These are phyloP conservation scores for Cytospora piceicola DNA, from an alignment of 2,329 filamentous ascomycete genomes.

Conservation along the genomic window DNA sequence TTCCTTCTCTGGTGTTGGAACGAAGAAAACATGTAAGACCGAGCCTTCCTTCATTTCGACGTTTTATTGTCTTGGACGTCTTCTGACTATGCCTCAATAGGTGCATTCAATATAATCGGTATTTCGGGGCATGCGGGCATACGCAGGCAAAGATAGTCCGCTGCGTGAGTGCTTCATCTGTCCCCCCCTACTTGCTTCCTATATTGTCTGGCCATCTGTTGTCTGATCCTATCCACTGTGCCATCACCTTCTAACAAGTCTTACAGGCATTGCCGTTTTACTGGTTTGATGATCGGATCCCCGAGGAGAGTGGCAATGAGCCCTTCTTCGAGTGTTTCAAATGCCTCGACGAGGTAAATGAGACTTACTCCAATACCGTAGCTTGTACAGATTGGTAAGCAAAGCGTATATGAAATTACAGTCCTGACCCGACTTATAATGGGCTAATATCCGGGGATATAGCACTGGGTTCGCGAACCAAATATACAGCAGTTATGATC, in stretches of 20 bases:
- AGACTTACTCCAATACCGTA: not conserved
- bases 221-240: too few relatives aligned
- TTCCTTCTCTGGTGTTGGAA: not conserved
- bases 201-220: not conserved
- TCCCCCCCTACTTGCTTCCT: not conserved
- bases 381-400: not conserved
- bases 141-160: not conserved
- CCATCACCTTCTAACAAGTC: too few relatives aligned
- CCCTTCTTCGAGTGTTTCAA: not conserved
- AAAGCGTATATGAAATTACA: not conserved
- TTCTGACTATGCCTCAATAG: not conserved
- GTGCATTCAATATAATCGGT: not conserved
- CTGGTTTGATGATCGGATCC: not conserved
- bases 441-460: not conserved
- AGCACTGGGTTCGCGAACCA: not conserved
- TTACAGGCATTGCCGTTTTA: not conserved
- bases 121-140: not conserved
- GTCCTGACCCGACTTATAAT: not conserved
- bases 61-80: not conserved
- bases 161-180: not conserved
- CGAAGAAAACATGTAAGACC: not conserved
- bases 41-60: not conserved
- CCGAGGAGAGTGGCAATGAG: not conserved
- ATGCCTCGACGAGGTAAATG: not conserved
- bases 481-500: not conserved